These are phyloP conservation scores for Corrigiola litoralis DNA, from an alignment of 179 eudicot species.

Conservation along the genomic window DNA sequence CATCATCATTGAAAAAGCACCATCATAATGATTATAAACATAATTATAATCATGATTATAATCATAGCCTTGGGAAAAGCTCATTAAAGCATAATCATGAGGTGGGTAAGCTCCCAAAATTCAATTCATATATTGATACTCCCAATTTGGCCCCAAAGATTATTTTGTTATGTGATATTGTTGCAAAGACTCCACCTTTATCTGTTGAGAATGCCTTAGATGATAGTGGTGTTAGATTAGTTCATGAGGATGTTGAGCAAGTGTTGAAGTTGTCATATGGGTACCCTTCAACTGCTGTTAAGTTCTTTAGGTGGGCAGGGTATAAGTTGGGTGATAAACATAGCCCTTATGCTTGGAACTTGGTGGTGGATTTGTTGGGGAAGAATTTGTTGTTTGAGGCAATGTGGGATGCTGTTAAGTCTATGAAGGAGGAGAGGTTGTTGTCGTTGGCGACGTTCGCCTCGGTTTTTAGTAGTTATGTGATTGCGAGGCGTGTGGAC, in stretches of 20 bases:
- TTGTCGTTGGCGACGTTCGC: slow-evolving; percentile 68
- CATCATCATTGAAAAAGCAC: slow-evolving; percentile 18
- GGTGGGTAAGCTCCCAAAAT: slow-evolving; percentile 48
- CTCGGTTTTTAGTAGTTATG: slow-evolving; percentile 71
- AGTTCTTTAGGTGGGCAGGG: slow-evolving; percentile 72
- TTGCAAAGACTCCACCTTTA: slow-evolving; percentile 41
- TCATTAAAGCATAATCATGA: slow-evolving; percentile 4
- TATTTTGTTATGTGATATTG: slow-evolving; percentile 55
- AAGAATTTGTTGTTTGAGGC: slow-evolving; percentile 65
- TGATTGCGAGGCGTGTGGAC: slow-evolving; percentile 33
- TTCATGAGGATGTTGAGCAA: slow-evolving; percentile 56
- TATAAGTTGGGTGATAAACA: slow-evolving; percentile 39
- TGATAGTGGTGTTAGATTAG: slow-evolving; percentile 37
- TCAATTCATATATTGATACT: slow-evolving; percentile 44
- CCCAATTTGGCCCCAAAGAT: slow-evolving; percentile 52
- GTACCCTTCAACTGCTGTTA: slow-evolving; percentile 54
- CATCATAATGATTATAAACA: slow-evolving; percentile 11
- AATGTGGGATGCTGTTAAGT: slow-evolving; percentile 86
- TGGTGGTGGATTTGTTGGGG: slow-evolving; percentile 66
- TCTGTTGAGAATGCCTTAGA: slow-evolving; percentile 48
- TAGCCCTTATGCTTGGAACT: slow-evolving; percentile 66
- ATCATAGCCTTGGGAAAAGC: slow-evolving; percentile 10
- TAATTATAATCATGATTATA: slow-evolving; percentile 7
- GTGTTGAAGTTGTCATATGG: slow-evolving; percentile 59
- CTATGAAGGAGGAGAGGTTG: slow-evolving; percentile 55